Evolutionary conservation across 768 basidiomycete species (phyloP), one percentile per base, ranked within the genome.

Genomic region (Myochromella boudieri): DNA sequence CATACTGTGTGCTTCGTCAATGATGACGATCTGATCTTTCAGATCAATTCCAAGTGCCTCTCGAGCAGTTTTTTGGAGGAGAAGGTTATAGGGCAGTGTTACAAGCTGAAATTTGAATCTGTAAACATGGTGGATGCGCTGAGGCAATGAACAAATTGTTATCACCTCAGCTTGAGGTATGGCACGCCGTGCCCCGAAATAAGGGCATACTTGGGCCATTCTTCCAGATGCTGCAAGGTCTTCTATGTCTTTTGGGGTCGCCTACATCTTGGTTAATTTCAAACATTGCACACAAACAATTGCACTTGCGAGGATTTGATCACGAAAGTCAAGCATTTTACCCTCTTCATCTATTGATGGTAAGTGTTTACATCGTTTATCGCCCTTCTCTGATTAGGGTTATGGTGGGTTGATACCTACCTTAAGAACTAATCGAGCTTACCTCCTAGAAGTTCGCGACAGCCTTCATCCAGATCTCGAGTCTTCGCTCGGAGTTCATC

Each of bases 1-100:
- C 90, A 47, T 57, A 94, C 92, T 97, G 65, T 99, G 95, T 0
- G 95, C 95, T 70, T 99, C 95, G 59, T 99, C 95, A 44, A 99
- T 82, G 18, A 98, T 76, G 24, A 99, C 80, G 14, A 97, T 74
- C 57, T 97, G 92, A 57, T 85, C 79, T 9, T 77, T 86, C 36
- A 97, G 69, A 59, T 91, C 80, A 48, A 99, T 94, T 2, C 88
- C 88, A 0, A 97, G 74, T 0, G 92, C 84, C 58, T 97, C 91
- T 40, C 95, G 74, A 1, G 94, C 90, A 1, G 78, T 76, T 51
- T 81, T 85, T 52, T 91, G 85, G 4, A 99, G 69, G 1, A 98
- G 72, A 15, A 97, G 82, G 63, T 95, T 95, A 63, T 99, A 99
- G 0, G 95, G 97, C 6, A 98, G 72, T 0, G 88, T 86, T n/a